Evolutionary conservation across 495 filamentous ascomycete species (phyloP).

Genomic region (Bacidia gigantensis): DNA sequence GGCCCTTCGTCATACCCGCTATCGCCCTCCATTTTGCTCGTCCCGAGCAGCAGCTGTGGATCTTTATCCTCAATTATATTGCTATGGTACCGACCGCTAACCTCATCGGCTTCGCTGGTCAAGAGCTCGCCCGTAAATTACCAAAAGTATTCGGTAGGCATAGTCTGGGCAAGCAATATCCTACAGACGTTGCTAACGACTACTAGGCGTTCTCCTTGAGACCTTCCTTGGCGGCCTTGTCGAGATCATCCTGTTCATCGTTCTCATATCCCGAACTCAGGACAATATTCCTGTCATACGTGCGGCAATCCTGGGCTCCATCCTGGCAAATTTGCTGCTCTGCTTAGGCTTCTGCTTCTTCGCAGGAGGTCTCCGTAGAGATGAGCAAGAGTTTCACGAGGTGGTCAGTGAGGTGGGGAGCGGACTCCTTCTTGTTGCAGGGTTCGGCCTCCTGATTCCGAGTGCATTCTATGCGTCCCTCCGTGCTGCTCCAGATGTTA

Average conservation of each 20-base stretch:
- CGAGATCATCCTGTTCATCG: slow-evolving; percentile 73
- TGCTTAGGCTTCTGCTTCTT: slow-evolving; percentile 72
- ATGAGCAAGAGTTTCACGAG: slow-evolving; percentile 57
- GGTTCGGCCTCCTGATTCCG: slow-evolving; percentile 70
- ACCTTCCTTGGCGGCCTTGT: slow-evolving; percentile 65
- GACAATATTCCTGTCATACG: slow-evolving; percentile 58
- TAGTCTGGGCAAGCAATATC: too few species aligned
- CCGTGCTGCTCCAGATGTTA: slow-evolving; percentile 23
- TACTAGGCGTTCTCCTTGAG: slow-evolving; percentile 47
- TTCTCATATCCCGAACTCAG: slow-evolving; percentile 37
- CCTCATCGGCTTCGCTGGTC: slow-evolving; percentile 70
- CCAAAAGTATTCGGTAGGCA: slow-evolving; percentile 52
- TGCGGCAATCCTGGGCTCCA: slow-evolving; percentile 69
- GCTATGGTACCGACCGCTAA: slow-evolving; percentile 86
- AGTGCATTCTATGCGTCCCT: slow-evolving; percentile 61
- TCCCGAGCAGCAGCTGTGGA: slow-evolving; percentile 44
- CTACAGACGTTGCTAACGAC: background rate
- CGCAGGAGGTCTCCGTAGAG: slow-evolving; percentile 51
- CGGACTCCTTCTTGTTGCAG: slow-evolving; percentile 68
- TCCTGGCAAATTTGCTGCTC: slow-evolving; percentile 63
- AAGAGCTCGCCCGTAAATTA: slow-evolving; percentile 66
- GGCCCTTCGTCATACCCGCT: slow-evolving; percentile 60
- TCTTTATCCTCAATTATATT: slow-evolving; percentile 60
- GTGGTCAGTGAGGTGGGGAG: slow-evolving; percentile 70
- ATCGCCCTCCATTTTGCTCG: slow-evolving; percentile 50